These are phyloP conservation scores for Aphanoascus verrucosus DNA, from an alignment of 2,329 filamentous ascomycete genomes.

Conservation along the genomic window DNA sequence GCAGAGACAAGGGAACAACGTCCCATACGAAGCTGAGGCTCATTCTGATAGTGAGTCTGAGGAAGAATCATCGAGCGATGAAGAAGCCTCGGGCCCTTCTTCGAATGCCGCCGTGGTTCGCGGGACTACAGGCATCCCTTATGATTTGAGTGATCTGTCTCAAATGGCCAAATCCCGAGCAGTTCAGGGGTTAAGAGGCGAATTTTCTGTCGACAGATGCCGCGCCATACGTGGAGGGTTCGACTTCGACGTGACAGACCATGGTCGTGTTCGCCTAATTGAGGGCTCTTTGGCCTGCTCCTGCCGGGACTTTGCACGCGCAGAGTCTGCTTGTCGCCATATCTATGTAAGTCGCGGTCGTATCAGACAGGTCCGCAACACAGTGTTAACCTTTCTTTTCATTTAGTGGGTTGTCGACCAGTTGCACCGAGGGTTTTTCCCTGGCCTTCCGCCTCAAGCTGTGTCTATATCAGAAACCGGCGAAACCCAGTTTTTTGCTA, in stretches of 20 bases:
- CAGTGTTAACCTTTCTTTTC: constrained; percentile 1
- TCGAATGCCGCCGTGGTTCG: constrained; percentile 5
- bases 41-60: constrained; percentile 20
- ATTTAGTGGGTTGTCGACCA: constrained; percentile 35
- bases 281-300: constrained; percentile 26
- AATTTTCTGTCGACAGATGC: constrained; percentile 22
- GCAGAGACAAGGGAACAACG: constrained; percentile 18
- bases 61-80: constrained; percentile 16
- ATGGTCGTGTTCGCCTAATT: constrained; percentile 26
- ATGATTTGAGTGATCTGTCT: constrained; percentile 13
- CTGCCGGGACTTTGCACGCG: constrained; percentile 26
- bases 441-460: constrained; percentile 21
- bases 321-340: constrained; percentile 30
- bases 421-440: constrained; percentile 28
- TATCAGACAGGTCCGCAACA: not conserved
- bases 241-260: constrained; percentile 31
- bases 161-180: constrained; percentile 9
- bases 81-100: not conserved
- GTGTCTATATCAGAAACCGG: constrained; percentile 27
- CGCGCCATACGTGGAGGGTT: constrained; percentile 23
- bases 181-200: constrained; percentile 14
- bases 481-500: constrained; percentile 22
- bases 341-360: constrained; percentile 30
- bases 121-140: constrained; percentile 14
- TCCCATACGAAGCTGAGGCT: constrained; percentile 14